Base-by-base conservation (phyloP, 2,329 filamentous ascomycete species). In the Lasiodiplodia hormozganensis region DNA sequence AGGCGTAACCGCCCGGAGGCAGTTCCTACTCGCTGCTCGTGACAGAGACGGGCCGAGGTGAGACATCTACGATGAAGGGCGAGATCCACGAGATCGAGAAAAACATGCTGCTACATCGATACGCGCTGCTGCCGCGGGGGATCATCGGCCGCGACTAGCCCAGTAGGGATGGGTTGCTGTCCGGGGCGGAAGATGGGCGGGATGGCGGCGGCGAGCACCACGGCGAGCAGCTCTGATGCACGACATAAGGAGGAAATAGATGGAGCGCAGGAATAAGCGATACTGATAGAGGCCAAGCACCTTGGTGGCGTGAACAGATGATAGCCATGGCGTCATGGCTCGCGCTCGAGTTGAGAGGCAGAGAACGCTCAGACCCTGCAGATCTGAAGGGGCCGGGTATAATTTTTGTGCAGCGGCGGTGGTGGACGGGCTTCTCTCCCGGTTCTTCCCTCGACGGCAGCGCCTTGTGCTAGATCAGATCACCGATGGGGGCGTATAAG, bases 1-100 rank as follows among this genome's bases (percentile, higher is more conserved):
- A 11, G 75, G 71, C 82, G 0, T 87, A 89, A 74, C 70, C 79
- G 0, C 75, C 85, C 0, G 77, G 79, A 1, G 80, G 82, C 80
- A 4, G 85, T 82, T 28, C 28, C 28, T 28, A 28, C 0, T 84
- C 79, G 0, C 76, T 83, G 40, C 72, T 89, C 21, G 86, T 89
- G 80, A 80, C 78, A 0, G 6, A 34, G 85, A 88, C 69, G 70
- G 73, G 14, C 72, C 74, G 0, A 77, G 85, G n/a, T 23, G 40
- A 47, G 43, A n/a, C n/a, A 7, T 66, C 47, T 21, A 43, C 36
- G 51, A 34, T 57, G n/a, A 12, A 49, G 16, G 36, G 34, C 36
- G n/a, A 21, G 51, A 16, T 43, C 12, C 25, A 16, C 38, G 62
- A 56, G 62, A 49, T 47, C 16, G 36, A 66, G 36, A 12, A 43